Evolutionary conservation across 1,284 basidiomycete species (phyloP), one percentile per base, ranked within the genome.

Genomic region (Puccinia hordei): DNA sequence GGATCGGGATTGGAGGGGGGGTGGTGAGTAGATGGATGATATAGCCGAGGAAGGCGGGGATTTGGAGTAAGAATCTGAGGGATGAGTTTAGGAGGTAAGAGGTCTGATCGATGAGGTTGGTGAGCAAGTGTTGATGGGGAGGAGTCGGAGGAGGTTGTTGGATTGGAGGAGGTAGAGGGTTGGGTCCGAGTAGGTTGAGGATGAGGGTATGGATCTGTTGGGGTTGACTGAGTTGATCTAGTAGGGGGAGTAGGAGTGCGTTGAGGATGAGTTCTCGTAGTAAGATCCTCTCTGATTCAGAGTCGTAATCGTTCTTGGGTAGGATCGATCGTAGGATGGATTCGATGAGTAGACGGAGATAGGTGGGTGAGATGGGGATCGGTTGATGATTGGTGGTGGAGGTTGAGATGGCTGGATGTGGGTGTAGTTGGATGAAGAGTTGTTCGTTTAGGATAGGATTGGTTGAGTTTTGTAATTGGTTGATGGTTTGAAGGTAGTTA

Each of bases 181-280:
- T 35, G 71, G 41, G 49, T 33, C 33, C n/a, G 22, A 65, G 8
- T 66, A 38, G 61, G 57, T 38, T 89, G 46, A 92, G 86, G 12
- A 92, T 87, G 8, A 88, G 84, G 84, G 88, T 90, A 73, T 93
- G 89, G 55, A 93, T 88, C 84, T 93, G 93, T 92, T 92, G 93
- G 0, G 93, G 92, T 84, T 93, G 91, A 6, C 90, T 89, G 55
- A 93, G 85, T 82, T 89, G 90, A 35, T 90, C 90, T 35, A 93
- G 86, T 17, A 92, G 87, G 81, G 90, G 90, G 72, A 88, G 87
- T 81, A 92, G 85, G 24, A 94, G 85, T 35, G 92, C 87, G 84
- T 91, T 92, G 83, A 93, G 88, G 66, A 93, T 84, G 61, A 93
- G 87, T 86, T 94, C 93, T 73, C 92, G 89, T 41, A 92, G 86